Percentiles rank a stretch among this genome's conserved stretches.
These are phyloP conservation scores for Stenogyne calaminthoides DNA, from an alignment of 305 asterid genomes.

Conservation along the genomic window DNA sequence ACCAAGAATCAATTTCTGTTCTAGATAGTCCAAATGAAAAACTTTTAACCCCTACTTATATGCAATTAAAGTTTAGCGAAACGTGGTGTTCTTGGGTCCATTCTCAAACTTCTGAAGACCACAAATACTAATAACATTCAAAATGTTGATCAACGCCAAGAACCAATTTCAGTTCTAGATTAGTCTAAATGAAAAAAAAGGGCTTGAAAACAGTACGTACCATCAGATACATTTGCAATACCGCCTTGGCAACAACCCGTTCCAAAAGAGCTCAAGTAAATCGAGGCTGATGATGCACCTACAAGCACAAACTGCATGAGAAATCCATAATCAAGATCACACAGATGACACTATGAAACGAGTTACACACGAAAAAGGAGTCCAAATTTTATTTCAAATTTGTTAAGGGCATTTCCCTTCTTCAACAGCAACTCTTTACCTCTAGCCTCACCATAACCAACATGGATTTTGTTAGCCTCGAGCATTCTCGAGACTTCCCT, in stretches of 20 bases:
- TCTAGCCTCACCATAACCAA: slow-evolving; percentile 82
- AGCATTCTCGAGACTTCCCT: slow-evolving; percentile 97
- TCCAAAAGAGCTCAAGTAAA: slow-evolving; percentile 62
- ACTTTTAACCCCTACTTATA: too few relatives aligned
- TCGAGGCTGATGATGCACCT: slow-evolving; percentile 71
- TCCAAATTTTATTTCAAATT: background rate
- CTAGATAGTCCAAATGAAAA: background rate
- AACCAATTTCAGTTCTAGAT: slow-evolving; percentile 9
- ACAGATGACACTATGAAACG: background rate
- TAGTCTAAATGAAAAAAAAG: background rate
- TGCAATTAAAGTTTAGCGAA: too few relatives aligned
- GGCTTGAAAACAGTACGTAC: slow-evolving; percentile 38
- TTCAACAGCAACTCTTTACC: slow-evolving; percentile 43
- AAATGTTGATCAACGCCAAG: slow-evolving; percentile 7
- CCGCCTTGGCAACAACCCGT: slow-evolving; percentile 71
- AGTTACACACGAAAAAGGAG: background rate
- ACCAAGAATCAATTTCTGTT: slow-evolving; percentile 12
- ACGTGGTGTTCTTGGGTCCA: background rate
- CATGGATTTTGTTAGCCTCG: slow-evolving; percentile 85
- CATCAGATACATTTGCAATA: slow-evolving; percentile 55
- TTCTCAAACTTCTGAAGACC: background rate
- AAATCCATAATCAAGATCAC: background rate
- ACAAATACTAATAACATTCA: background rate
- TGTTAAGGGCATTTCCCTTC: slow-evolving; percentile 8
- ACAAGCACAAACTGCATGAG: slow-evolving; percentile 19